Base-by-base conservation (phyloP, 495 filamentous ascomycete genomes). In the Rostrohypoxylon terebratum region DNA sequence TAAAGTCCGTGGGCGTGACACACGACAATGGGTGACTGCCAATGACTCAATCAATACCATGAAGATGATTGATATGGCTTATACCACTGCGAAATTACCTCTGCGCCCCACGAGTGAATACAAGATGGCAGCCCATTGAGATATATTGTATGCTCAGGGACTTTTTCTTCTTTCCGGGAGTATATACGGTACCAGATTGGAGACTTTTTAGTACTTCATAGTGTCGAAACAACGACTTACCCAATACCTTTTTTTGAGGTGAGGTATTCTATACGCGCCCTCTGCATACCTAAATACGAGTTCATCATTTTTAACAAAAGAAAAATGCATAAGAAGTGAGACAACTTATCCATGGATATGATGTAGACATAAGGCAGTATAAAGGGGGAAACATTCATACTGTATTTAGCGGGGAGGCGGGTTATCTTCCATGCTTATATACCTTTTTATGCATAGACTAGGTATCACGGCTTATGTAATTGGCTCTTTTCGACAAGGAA, bases 41-140 rank as follows among this genome's bases (percentile, higher is more conserved):
- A 79, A 81, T 61, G 86, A 89, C 47, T 87, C 82, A 20, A 83
- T 90, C 42, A 72, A 71, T 20, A 84, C 87, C 71, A 84, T 85
- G 82, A 77, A 81, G 74, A 83, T 83, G 78, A 75, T 89, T 23
- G 88, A 90, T 73, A 76, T 76, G 74, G 84, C 82, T 0, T 89
- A 90, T 72, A 64, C 59, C 33, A 84, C 84, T 66, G 77, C 80
- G 44, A 85, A 86, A 2, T 59, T 89, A 59, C 78, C 80, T 1
- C 42, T 81, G 16, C 72, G 84, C 53, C 82, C 81, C 33, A 81
- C 78, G 10, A 83, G 80, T 65, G 60, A 72, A 28, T 80, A 73
- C 54, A 31, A 21, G 14, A 4, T 36, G 31, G 5, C 1, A 36
- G 21, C n/a, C n/a, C n/a, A 28, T 13, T 20, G 47, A 10, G 31